phyloP scores from a whole-genome alignment of 1,284 basidiomycete species.

The Cutaneotrichosporon spelunceum region DNA sequence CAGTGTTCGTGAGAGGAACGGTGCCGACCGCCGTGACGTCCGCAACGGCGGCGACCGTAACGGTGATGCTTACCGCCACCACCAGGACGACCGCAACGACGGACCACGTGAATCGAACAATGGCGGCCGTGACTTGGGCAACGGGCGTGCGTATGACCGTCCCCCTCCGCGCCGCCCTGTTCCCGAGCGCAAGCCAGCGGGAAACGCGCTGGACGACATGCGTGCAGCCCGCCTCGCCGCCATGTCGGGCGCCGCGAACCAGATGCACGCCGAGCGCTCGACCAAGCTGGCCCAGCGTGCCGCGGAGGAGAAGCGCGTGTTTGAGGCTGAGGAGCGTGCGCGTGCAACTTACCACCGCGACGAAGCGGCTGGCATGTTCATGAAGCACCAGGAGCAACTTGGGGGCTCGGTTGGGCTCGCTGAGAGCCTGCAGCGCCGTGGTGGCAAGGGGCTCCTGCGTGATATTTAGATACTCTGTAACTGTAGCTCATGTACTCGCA shows the following conservation, averaged over 20 bases:
- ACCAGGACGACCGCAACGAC: background rate
- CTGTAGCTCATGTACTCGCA: background rate
- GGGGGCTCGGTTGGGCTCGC: conserved; percentile 41
- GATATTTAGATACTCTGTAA: conserved; percentile 32
- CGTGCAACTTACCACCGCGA: conserved; percentile 43
- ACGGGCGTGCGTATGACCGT: conserved; percentile 26
- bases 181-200: conserved; percentile 21
- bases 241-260: conserved; percentile 71
- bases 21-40: background rate
- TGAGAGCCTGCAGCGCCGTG: conserved; percentile 45
- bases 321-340: conserved; percentile 38
- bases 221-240: conserved; percentile 79
- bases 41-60: background rate
- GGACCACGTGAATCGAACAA: background rate
- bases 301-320: conserved; percentile 35
- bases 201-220: conserved; percentile 54
- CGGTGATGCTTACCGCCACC: no score
- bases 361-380: conserved; percentile 45
- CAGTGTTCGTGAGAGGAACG: background rate
- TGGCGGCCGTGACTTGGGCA: conserved; percentile 18
- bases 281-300: conserved; percentile 36
- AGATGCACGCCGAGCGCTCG: conserved; percentile 51
- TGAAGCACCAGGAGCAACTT: conserved; percentile 43
- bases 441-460: conserved; percentile 45
- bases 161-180: conserved; percentile 29